A percentile compares a stretch with the other conserved stretches of the same genome.
Evolutionary conservation across 2,329 filamentous ascomycete genomes (phyloP).

Genomic region (Monosporascus sp.): DNA sequence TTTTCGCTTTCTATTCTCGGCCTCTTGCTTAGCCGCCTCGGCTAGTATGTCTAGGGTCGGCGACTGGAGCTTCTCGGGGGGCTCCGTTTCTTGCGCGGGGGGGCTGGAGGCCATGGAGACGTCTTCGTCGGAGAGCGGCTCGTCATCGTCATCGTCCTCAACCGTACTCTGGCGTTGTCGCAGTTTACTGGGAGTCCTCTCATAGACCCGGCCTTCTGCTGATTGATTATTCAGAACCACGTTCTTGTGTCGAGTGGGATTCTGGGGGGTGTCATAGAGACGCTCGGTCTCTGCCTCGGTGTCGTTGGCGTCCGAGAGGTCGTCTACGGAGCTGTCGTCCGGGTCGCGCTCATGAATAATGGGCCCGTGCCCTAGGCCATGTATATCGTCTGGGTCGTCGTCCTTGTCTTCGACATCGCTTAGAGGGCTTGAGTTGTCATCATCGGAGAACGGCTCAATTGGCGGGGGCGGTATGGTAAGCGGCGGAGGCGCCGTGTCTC

Average conservation of each 20-base stretch:
- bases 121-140: slow-evolving; percentile 28
- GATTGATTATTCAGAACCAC: slow-evolving; percentile 54
- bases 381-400: slow-evolving; percentile 60
- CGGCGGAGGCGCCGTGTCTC: slow-evolving; percentile 43
- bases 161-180: slow-evolving; percentile 34
- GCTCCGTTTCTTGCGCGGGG: slow-evolving; percentile 19
- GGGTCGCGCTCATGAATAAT: slow-evolving; percentile 18
- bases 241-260: slow-evolving; percentile 51
- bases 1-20: slow-evolving; percentile 30
- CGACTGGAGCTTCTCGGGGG: slow-evolving; percentile 18
- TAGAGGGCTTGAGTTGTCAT: slow-evolving; percentile 80
- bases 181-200: slow-evolving; percentile 73
- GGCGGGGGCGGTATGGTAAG: slow-evolving; percentile 44
- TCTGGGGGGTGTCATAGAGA: slow-evolving; percentile 80
- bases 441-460: slow-evolving; percentile 43
- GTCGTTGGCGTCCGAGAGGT: slow-evolving; percentile 56
- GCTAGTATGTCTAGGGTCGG: slow-evolving; percentile 27
- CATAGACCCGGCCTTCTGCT: slow-evolving; percentile 49
- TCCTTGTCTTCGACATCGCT: slow-evolving; percentile 86
- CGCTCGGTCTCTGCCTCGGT: slow-evolving; percentile 93
- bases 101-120: slow-evolving; percentile 29
- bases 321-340: slow-evolving; percentile 39
- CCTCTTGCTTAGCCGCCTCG: slow-evolving; percentile 26
- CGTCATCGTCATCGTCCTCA: slow-evolving; percentile 32
- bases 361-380: slow-evolving; percentile 31